These are phyloP conservation scores for Lentinula edodes DNA, from an alignment of 768 basidiomycete genomes.

Conservation along the genomic window DNA sequence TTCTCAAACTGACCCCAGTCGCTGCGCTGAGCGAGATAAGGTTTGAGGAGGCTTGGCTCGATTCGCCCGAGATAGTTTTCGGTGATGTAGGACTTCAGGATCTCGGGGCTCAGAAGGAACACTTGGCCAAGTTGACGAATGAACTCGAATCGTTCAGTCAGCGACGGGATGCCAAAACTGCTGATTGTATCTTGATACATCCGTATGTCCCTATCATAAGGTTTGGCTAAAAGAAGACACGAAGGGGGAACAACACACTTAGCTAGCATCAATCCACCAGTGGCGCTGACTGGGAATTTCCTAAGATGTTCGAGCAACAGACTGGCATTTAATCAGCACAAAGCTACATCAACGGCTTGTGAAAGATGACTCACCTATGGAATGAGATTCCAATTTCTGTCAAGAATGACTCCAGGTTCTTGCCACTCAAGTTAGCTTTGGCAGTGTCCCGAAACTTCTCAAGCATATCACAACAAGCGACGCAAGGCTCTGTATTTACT, in stretches of 20 bases:
- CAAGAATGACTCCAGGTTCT: slow-evolving; percentile 88
- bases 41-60: slow-evolving; percentile 78
- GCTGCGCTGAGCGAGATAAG: slow-evolving; percentile 84
- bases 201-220: slow-evolving; percentile 74
- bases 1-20: slow-evolving; percentile 89
- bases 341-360: not conserved
- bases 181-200: slow-evolving; percentile 89
- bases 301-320: slow-evolving; percentile 90
- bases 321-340: slow-evolving; percentile 32
- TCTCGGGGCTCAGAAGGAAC: slow-evolving; percentile 94
- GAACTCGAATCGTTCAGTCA: slow-evolving; percentile 96
- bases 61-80: slow-evolving; percentile 92
- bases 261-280: slow-evolving; percentile 95
- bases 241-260: slow-evolving; percentile 53
- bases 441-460: slow-evolving; percentile 77
- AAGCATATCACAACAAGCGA: slow-evolving; percentile 77
- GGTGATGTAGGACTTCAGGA: slow-evolving; percentile 91
- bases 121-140: slow-evolving; percentile 95
- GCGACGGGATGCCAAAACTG: slow-evolving; percentile 75
- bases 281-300: slow-evolving; percentile 95
- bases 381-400: slow-evolving; percentile 93
- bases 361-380: slow-evolving; percentile 55
- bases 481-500: slow-evolving; percentile 91
- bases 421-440: slow-evolving; percentile 76
- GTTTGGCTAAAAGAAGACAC: not conserved